These are phyloP conservation scores for Laetiporus sulphureus DNA, from an alignment of 1,284 basidiomycete species.

Conservation along the genomic window DNA sequence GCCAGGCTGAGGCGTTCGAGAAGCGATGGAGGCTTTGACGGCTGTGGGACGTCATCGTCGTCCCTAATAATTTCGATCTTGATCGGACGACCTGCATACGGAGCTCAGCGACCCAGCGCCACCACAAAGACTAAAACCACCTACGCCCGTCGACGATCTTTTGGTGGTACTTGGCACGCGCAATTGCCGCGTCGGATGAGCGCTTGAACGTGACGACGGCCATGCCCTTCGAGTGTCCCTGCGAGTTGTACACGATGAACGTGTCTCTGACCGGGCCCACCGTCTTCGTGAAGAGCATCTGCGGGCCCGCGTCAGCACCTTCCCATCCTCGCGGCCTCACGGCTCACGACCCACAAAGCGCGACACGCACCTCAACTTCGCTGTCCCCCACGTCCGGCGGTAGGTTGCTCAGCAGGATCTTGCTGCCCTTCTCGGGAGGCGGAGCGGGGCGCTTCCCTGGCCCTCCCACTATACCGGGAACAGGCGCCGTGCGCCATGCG, in stretches of 20 bases:
- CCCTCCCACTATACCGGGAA: too few relatives aligned
- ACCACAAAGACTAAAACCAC: conserved; percentile 22
- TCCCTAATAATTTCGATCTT: conserved; percentile 64
- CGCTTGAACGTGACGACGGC: conserved; percentile 62
- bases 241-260: conserved; percentile 65
- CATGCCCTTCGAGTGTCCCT: conserved; percentile 70
- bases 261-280: conserved; percentile 64
- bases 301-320: not conserved
- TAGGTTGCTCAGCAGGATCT: conserved; percentile 63
- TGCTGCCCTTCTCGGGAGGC: conserved; percentile 43
- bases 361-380: conserved; percentile 55
- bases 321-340: not conserved
- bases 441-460: conserved; percentile 23
- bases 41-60: conserved; percentile 19
- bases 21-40: conserved; percentile 24
- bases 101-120: not conserved
- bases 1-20: conserved; percentile 22
- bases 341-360: too few relatives aligned
- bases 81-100: conserved; percentile 48
- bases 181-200: conserved; percentile 50
- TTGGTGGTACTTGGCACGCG: conserved; percentile 60
- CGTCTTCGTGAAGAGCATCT: conserved; percentile 67
- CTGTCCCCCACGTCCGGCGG: conserved; percentile 61
- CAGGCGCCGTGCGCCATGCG: conserved; percentile 46
- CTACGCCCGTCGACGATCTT: conserved; percentile 71